Conservation (phyloP, 2,329 filamentous ascomycete genomes). For the Hypoxylon sp. region DNA sequence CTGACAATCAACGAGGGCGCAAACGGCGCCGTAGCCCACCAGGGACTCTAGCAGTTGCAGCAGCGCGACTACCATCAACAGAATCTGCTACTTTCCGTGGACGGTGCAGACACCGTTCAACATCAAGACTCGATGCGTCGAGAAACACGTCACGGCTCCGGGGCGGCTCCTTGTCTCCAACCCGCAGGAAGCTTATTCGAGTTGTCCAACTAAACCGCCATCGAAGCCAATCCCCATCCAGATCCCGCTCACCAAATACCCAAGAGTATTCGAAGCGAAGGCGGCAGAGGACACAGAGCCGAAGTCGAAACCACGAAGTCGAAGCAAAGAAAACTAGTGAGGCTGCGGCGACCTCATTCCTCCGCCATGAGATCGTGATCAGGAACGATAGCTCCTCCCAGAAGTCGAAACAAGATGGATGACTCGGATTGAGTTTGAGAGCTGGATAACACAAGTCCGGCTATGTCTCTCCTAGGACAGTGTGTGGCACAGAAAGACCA, state of each 20-base stretch:
- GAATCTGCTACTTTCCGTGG: conserved; percentile 60
- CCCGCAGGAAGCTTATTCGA: conserved; percentile 60
- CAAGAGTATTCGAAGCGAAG: conserved; percentile 52
- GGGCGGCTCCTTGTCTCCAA: conserved; percentile 57
- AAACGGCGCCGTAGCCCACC: conserved; percentile 57
- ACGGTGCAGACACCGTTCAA: conserved; percentile 59
- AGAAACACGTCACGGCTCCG: conserved; percentile 50
- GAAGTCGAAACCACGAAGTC: conserved; percentile 51
- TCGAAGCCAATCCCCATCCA: conserved; percentile 61
- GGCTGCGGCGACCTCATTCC: conserved; percentile 36
- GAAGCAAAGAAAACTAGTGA: conserved; percentile 41
- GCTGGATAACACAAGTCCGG: conserved; percentile 9
- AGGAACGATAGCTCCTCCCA: conserved; percentile 36
- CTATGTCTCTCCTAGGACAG: conserved; percentile 4
- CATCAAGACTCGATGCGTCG: conserved; percentile 53
- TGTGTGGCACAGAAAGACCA: conserved; percentile 20
- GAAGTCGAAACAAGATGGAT: conserved; percentile 40
- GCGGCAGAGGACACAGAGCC: conserved; percentile 58
- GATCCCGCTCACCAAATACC: conserved; percentile 53
- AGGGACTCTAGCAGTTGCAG: conserved; percentile 45
- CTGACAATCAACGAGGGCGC: conserved; percentile 56
- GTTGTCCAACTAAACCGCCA: conserved; percentile 59
- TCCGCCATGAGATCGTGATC: conserved; percentile 49
- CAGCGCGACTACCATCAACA: conserved; percentile 53
- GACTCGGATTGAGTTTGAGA: conserved; percentile 13